phyloP scores from a whole-genome alignment of 306 rosid genomes.

The Prunus padus region DNA sequence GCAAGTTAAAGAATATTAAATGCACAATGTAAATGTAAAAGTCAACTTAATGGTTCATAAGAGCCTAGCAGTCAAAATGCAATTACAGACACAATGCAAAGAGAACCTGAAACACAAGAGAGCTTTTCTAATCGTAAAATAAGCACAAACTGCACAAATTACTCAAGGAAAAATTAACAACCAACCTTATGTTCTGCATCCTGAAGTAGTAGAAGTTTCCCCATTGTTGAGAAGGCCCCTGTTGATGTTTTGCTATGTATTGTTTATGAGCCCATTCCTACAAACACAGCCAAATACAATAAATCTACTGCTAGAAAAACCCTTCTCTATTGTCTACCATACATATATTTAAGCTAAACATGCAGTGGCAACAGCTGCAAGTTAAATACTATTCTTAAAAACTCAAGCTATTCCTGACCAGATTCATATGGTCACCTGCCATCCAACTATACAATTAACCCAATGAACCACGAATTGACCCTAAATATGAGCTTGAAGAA shows the following conservation, averaged over 20 bases:
- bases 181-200: conserved; percentile 91
- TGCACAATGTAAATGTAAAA: background rate
- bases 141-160: background rate
- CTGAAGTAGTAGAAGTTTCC: conserved; percentile 96
- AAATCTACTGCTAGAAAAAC: background rate
- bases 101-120: background rate
- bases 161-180: conserved; percentile 11
- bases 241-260: conserved; percentile 93
- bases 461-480: background rate
- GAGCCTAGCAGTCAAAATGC: background rate
- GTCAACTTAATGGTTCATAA: background rate
- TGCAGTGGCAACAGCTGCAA: background rate
- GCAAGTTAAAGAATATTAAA: background rate
- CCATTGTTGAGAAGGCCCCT: conserved; percentile 99
- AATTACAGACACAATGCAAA: background rate
- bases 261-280: conserved; percentile 99
- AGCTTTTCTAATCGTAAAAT: background rate
- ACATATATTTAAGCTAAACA: background rate
- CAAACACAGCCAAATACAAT: conserved; percentile 28
- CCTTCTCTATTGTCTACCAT: background rate
- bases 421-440: background rate
- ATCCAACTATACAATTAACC: background rate
- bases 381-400: background rate
- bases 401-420: background rate
- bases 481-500: background rate